Evolutionary conservation across 768 basidiomycete species (phyloP), one percentile per base, ranked within the genome.

Genomic region (Suillus decipiens): DNA sequence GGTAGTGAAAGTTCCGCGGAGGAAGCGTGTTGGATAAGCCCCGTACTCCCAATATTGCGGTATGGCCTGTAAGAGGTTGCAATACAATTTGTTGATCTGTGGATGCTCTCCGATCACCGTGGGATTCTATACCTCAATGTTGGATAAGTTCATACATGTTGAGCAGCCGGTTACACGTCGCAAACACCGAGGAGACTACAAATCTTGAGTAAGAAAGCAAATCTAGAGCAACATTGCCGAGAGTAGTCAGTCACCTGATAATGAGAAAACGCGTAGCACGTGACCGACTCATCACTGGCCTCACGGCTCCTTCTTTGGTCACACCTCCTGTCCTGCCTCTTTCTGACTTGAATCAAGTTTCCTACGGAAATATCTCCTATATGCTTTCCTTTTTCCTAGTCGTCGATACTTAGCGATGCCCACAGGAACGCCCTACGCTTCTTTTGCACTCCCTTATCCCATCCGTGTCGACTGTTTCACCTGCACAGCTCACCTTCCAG

Each of bases 381-480:
- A 57, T 57, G 37, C 37, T 57, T 57, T 28, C 24, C 3, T 22
- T 24, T 19, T 24, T 56, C 17, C 36, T 37, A 34, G 39, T 59
- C 15, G 24, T 11, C 24, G 8, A 39, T 33, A 53, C 48, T n/a
- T 14, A 41, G 33, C 24, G 17, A 93, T 93, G 92, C 92, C 92
- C 34, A 78, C 80, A 41, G 90, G 90, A 68, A 86, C 93, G 0
- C 91, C 91, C 2, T 90, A 86, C 75, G 80, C 89, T 72, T 88
- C 91, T 1, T 89, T 92, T 70, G 79, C 90, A 5, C 82, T 81
- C 7, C 92, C 93, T 5, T 97, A 95, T 71, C 82, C 75, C 67
- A 95, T 98, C 56, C 88, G 93, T 1, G 88, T 98, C 34, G 96
- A 99, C 72, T 85, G 88, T 64, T 99, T 99, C 74, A 79, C 85